Evolutionary conservation across 2,329 filamentous ascomycete genomes (phyloP).

Genomic region (Penicillium sp.): DNA sequence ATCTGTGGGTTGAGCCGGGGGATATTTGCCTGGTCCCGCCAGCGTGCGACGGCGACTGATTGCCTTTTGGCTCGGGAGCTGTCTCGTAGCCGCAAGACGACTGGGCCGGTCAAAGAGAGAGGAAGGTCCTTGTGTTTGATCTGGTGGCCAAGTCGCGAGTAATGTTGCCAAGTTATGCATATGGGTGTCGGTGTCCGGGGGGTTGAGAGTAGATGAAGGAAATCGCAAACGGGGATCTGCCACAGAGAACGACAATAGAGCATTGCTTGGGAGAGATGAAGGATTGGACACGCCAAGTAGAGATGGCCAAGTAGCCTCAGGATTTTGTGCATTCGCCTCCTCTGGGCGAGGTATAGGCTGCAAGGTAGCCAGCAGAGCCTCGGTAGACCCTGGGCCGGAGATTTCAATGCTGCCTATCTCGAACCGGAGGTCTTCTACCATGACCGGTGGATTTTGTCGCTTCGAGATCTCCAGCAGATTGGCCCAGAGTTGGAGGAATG

Average conservation of each 20-base stretch:
- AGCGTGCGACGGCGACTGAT: conserved; percentile 70
- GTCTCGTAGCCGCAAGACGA: conserved; percentile 59
- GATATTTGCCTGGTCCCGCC: conserved; percentile 56
- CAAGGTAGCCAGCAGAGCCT: conserved; percentile 66
- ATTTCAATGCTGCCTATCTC: conserved; percentile 68
- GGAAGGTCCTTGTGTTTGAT: conserved; percentile 44
- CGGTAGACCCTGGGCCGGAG: conserved; percentile 68
- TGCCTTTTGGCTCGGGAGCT: conserved; percentile 68
- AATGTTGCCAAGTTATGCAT: conserved; percentile 50
- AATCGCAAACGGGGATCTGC: conserved; percentile 75
- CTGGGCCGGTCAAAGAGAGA: conserved; percentile 63
- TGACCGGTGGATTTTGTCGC: conserved; percentile 55
- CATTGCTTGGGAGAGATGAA: conserved; percentile 61
- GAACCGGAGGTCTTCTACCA: conserved; percentile 61
- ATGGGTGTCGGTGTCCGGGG: conserved; percentile 31
- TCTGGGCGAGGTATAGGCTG: conserved; percentile 37
- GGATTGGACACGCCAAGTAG: conserved; percentile 57
- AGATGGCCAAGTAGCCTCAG: conserved; percentile 37
- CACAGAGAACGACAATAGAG: conserved; percentile 65
- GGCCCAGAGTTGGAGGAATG: conserved; percentile 60
- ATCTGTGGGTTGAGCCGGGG: conserved; percentile 56
- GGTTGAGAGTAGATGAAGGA: conserved; percentile 57
- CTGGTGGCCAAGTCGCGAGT: conserved; percentile 63
- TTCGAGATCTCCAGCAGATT: conserved; percentile 55
- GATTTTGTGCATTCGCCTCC: conserved; percentile 22